Base-by-base conservation (phyloP, 768 basidiomycete genomes). In the Auricularia cornea region DNA sequence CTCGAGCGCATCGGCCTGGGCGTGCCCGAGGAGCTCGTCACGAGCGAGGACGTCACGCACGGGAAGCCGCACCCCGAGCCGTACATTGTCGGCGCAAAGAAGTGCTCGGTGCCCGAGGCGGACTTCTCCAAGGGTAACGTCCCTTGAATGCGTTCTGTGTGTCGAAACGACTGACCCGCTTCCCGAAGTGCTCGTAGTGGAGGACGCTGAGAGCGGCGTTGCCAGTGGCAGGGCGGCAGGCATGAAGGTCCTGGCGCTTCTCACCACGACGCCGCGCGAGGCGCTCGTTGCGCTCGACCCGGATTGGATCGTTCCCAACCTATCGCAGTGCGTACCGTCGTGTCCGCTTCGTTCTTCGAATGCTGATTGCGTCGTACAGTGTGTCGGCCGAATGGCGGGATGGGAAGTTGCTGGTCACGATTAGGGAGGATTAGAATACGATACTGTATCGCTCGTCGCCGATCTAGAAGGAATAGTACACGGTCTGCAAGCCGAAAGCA, bases 51-150 rank as follows among this genome's bases (percentile, higher is more conserved):
- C 66, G 87, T 88, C 3, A 72, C 72, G 14, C 75, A 84, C 59
- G 92, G 93, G 54, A 95, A 95, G 76, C 94, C 94, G n/a, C 81
- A 87, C 69, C 92, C 94, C 1, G 91, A 84, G 38, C 94, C 94
- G 26, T 97, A 95, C 74, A 76, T 94, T 16, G 83, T 84, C 0
- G 93, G 93, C 12, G 92, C 92, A 26, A 67, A 74, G 61, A 79
- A 79, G 64, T 83, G 87, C 63, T 77, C 76, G n/a, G 79, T 82
- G 28, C 28, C 26, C 18, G 77, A 85, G 59, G 78, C 86, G 1
- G 73, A 72, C 26, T 83, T 83, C 59, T 92, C 89, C 85, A 59
- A 63, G 83, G 68, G 30, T 40, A 38, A n/a, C n/a, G n/a, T n/a
- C n/a, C n/a, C n/a, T n/a, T n/a, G n/a, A n/a, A n/a, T n/a, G n/a